Evolutionary conservation across 2,329 filamentous ascomycete species (phyloP).

Genomic region (Diaporthe sp.): DNA sequence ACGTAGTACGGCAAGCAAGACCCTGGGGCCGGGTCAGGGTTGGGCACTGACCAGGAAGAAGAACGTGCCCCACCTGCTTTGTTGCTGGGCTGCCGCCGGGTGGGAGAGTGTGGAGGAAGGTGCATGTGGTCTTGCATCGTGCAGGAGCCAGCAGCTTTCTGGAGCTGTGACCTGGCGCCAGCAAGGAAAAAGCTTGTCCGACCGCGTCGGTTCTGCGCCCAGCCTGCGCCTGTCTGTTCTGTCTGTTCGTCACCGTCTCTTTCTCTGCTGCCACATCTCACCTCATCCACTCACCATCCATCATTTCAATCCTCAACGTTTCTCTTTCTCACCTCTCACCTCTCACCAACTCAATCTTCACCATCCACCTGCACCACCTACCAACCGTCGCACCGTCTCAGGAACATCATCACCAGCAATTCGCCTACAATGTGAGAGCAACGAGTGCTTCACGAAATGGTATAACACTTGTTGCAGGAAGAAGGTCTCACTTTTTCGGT

Average conservation of each 20-base stretch:
- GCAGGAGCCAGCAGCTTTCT: not conserved
- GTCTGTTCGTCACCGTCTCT: not conserved
- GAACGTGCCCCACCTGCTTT: slow-evolving; percentile 22
- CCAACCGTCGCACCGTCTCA: slow-evolving; percentile 13
- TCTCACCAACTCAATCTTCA: not conserved
- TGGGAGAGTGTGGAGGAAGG: not conserved
- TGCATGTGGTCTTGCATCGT: not conserved
- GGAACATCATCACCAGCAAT: not conserved
- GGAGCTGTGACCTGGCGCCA: slow-evolving; percentile 18
- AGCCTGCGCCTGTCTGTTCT: no score
- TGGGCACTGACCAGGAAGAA: not conserved
- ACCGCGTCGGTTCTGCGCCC: not conserved
- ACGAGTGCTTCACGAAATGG: not conserved
- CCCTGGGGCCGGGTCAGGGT: not conserved
- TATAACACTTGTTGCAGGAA: not conserved
- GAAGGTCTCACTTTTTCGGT: slow-evolving; percentile 1
- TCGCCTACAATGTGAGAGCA: slow-evolving; percentile 24
- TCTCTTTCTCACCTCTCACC: not conserved
- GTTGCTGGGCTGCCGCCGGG: not conserved
- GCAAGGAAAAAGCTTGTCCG: slow-evolving; percentile 25
- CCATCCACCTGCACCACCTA: not conserved
- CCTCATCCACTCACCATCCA: not conserved
- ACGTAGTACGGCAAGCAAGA: no score
- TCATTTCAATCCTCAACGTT: not conserved
- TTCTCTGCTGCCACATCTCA: not conserved